These are phyloP conservation scores for Talaromyces atroroseus DNA, from an alignment of 2,329 filamentous ascomycete genomes.

Conservation along the genomic window DNA sequence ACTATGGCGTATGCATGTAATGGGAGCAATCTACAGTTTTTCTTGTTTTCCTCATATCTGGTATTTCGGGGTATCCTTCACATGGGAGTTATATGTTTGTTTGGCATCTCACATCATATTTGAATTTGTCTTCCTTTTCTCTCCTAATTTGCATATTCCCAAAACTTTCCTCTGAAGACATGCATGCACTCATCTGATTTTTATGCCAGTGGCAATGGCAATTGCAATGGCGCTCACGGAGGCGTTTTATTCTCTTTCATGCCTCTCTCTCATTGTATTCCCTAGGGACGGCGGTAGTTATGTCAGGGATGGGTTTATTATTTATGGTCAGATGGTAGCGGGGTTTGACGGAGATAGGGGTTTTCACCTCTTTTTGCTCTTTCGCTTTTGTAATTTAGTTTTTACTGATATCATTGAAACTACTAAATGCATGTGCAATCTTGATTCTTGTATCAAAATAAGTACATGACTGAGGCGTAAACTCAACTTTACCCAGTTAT, in stretches of 20 bases:
- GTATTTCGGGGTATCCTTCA: not conserved
- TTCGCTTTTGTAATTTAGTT: not conserved
- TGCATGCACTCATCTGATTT: not conserved
- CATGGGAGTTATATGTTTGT: not conserved
- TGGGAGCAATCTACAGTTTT: not conserved
- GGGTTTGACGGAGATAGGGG: not conserved
- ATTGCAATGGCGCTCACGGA: not conserved
- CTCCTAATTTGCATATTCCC: conserved; percentile 5
- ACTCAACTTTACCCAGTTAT: too few relatives aligned
- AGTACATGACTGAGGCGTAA: too few relatives aligned
- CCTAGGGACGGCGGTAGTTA: not conserved
- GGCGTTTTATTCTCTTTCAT: not conserved
- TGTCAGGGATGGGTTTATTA: not conserved
- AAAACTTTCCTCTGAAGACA: not conserved
- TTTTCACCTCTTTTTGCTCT: not conserved
- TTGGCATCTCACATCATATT: not conserved
- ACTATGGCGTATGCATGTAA: conserved; percentile 5
- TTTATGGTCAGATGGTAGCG: not conserved
- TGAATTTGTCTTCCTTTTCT: not conserved
- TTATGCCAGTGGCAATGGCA: not conserved
- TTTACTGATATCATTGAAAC: not conserved
- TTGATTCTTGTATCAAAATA: too few relatives aligned
- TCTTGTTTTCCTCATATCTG: not conserved
- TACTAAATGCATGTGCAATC: not conserved
- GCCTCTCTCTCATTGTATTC: not conserved